Percentiles rank a stretch among this genome's conserved stretches.
Conservation (phyloP, 2,329 filamentous ascomycete species). For the Ophiobolus disseminans region DNA sequence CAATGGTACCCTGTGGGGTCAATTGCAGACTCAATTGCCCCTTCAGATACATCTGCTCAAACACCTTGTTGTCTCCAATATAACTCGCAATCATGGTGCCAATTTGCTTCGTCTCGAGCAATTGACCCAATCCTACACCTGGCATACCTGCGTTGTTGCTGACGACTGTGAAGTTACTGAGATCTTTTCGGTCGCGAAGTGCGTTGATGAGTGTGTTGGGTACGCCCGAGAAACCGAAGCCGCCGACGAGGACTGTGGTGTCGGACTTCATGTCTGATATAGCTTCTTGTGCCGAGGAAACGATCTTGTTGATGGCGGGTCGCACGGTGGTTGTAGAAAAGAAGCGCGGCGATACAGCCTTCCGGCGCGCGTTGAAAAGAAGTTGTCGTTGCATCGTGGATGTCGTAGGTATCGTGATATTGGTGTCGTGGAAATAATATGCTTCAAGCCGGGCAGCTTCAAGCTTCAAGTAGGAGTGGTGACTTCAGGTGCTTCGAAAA, state of each 20-base stretch:
- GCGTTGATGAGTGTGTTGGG: constrained; percentile 51
- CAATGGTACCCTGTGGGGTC: constrained; percentile 77
- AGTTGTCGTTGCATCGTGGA: constrained; percentile 45
- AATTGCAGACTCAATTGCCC: constrained; percentile 79
- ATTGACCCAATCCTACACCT: constrained; percentile 71
- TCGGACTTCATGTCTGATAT: constrained; percentile 49
- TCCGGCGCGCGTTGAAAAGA: constrained; percentile 43
- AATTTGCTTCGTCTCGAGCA: constrained; percentile 74
- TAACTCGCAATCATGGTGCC: constrained; percentile 76
- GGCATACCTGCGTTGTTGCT: constrained; percentile 82
- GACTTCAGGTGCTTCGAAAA: too few relatives aligned
- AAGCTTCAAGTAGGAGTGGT: too few relatives aligned
- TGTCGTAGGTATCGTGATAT: background rate
- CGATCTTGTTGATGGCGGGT: constrained; percentile 49
- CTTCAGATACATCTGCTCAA: constrained; percentile 76
- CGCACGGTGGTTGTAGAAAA: constrained; percentile 44
- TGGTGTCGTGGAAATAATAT: background rate
- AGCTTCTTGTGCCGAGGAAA: constrained; percentile 47
- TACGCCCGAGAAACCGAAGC: constrained; percentile 50
- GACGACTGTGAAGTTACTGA: constrained; percentile 69
- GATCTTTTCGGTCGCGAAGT: constrained; percentile 44
- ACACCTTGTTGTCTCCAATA: constrained; percentile 76
- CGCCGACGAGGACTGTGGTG: constrained; percentile 47
- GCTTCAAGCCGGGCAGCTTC: constrained; percentile 1
- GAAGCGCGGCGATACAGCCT: constrained; percentile 40